A percentile compares a stretch with the other conserved stretches of the same genome.
Conservation (phyloP, 352 stramenopile genomes). For the Globisporangium heterothallicum region DNA sequence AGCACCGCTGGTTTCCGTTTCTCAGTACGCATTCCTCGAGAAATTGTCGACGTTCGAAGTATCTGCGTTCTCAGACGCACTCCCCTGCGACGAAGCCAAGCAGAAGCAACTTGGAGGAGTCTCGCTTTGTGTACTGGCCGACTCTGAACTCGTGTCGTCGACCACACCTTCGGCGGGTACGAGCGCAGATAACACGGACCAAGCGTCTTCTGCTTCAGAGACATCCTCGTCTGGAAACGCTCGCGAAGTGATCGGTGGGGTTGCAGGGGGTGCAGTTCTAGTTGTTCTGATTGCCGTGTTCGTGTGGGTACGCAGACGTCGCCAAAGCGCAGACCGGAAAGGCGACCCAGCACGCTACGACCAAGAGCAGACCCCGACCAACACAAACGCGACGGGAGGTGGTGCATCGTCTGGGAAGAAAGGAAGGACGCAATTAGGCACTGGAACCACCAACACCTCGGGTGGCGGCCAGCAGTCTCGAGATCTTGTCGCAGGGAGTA, state of each 20-base stretch:
- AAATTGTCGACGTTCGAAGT: slow-evolving; percentile 33
- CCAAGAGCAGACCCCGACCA: background rate
- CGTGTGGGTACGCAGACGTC: slow-evolving; percentile 2
- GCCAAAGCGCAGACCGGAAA: background rate
- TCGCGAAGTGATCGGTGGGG: slow-evolving; percentile 13
- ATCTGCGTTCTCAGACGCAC: slow-evolving; percentile 21
- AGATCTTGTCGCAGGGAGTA: background rate
- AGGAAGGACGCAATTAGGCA: background rate
- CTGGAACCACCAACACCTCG: background rate
- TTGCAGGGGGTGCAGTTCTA: slow-evolving; percentile 8
- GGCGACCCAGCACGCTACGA: background rate
- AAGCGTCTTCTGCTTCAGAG: slow-evolving; percentile 12
- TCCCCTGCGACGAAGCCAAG: slow-evolving; percentile 21
- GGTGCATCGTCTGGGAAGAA: background rate
- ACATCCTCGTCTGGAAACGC: slow-evolving; percentile 18
- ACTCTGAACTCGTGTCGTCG: slow-evolving; percentile 16
- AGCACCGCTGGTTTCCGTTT: background rate
- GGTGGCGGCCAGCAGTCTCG: background rate
- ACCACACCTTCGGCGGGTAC: slow-evolving; percentile 19
- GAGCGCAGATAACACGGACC: slow-evolving; percentile 3
- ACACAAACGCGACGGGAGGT: no score
- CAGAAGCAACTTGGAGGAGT: slow-evolving; percentile 22
- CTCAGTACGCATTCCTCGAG: slow-evolving; percentile 15
- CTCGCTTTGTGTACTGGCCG: slow-evolving; percentile 24
- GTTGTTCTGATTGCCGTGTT: background rate